These are phyloP conservation scores for Kregervanrija fluxuum DNA, from an alignment of 805 yeast species.

Conservation along the genomic window DNA sequence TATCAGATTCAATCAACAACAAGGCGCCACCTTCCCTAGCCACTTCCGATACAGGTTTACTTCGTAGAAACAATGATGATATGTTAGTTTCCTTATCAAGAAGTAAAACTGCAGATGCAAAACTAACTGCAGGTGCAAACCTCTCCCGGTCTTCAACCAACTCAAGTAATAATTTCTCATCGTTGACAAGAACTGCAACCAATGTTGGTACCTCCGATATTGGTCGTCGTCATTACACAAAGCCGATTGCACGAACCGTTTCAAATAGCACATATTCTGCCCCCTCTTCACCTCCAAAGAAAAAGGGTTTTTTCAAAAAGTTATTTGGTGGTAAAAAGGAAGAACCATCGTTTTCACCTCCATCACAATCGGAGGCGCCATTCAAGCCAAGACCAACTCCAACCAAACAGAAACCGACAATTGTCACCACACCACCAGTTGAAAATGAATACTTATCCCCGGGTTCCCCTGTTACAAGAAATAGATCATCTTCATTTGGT, in stretches of 20 bases:
- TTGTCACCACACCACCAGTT: too few species aligned
- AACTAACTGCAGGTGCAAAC: conserved; percentile 6
- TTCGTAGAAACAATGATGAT: conserved; percentile 5
- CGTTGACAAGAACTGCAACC: conserved; percentile 24
- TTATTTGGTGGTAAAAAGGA: conserved; percentile 20
- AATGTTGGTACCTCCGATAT: conserved; percentile 17
- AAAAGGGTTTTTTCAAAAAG: conserved; percentile 21
- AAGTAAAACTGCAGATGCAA: conserved; percentile 21
- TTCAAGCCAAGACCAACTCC: conserved; percentile 1
- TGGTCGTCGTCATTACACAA: conserved; percentile 1
- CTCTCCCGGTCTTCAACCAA: conserved; percentile 4
- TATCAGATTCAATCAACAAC: conserved; percentile 15
- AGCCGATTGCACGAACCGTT: conserved; percentile 1
- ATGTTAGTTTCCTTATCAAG: conserved; percentile 13
- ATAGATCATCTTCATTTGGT: background rate
- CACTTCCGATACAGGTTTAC: conserved; percentile 10
- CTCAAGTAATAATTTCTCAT: conserved; percentile 2
- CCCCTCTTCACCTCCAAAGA: conserved; percentile 8
- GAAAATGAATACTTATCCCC: conserved; percentile 6
- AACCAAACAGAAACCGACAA: background rate
- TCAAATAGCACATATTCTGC: conserved; percentile 2
- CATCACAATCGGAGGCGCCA: background rate
- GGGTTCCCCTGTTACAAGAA: background rate
- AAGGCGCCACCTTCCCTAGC: conserved; percentile 24
- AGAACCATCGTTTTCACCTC: conserved; percentile 4